Conservation (phyloP, 345 rosid genomes). For the Punica granatum region DNA sequence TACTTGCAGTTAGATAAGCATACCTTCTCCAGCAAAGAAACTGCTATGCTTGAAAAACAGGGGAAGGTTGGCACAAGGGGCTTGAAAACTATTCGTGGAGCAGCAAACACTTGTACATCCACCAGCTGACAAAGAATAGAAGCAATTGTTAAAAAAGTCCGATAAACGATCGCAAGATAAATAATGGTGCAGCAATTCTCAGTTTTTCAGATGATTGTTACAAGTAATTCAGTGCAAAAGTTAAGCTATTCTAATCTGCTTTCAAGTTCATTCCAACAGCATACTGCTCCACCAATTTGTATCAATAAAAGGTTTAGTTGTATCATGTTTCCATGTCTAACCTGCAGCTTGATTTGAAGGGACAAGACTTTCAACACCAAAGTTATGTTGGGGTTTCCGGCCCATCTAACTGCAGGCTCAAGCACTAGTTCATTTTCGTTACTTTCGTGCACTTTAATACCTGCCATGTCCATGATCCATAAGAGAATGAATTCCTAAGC, state of each 20-base stretch:
- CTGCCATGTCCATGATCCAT: constrained; percentile 18
- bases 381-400: constrained; percentile 42
- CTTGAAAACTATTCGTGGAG: constrained; percentile 28
- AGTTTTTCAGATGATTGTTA: background rate
- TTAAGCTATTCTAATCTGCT: background rate
- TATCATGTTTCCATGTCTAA: constrained; percentile 8
- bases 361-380: constrained; percentile 25
- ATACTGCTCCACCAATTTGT: background rate
- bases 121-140: constrained; percentile 25
- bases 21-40: constrained; percentile 43
- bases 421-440: constrained; percentile 35
- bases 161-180: background rate
- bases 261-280: background rate
- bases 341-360: constrained; percentile 33
- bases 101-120: constrained; percentile 30
- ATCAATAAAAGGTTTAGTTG: background rate
- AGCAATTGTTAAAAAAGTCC: constrained; percentile 2
- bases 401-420: constrained; percentile 40
- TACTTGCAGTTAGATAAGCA: background rate
- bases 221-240: background rate
- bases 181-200: background rate
- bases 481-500: background rate
- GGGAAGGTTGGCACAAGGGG: constrained; percentile 51
- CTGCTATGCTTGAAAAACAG: constrained; percentile 27
- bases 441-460: constrained; percentile 35